These are phyloP conservation scores for Adansonia gregorii DNA, from an alignment of 441 rosid species.

Conservation along the genomic window DNA sequence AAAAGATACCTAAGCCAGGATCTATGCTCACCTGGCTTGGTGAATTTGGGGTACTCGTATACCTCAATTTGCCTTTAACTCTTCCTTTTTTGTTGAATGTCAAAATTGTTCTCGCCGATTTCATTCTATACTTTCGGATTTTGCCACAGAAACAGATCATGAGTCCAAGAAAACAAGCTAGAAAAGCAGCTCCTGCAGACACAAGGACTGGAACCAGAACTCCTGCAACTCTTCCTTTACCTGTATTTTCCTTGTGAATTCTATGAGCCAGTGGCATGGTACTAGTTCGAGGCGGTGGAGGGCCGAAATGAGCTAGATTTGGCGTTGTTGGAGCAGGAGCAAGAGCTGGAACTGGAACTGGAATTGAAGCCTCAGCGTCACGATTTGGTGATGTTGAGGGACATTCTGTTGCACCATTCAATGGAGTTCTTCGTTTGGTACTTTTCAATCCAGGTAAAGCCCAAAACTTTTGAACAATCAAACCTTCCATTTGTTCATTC, in stretches of 20 bases:
- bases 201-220: conserved; percentile 53
- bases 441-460: conserved; percentile 60
- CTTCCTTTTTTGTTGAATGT: conserved; percentile 36
- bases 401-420: conserved; percentile 31
- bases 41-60: conserved; percentile 40
- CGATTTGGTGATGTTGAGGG: conserved; percentile 49
- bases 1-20: conserved; percentile 69
- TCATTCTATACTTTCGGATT: conserved; percentile 36
- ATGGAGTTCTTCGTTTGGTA: conserved; percentile 23
- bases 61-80: conserved; percentile 40
- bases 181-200: conserved; percentile 58
- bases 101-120: conserved; percentile 29
- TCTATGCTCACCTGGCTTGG: conserved; percentile 64
- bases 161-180: conserved; percentile 55
- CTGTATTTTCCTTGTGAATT: conserved; percentile 33
- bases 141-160: conserved; percentile 50
- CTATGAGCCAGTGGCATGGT: conserved; percentile 33
- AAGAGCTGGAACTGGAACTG: conserved; percentile 46
- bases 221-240: conserved; percentile 41
- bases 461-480: conserved; percentile 61
- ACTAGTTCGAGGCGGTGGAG: conserved; percentile 42
- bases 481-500: conserved; percentile 43
- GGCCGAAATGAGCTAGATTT: conserved; percentile 42
- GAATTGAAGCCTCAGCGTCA: conserved; percentile 40
- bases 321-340: conserved; percentile 45